phyloP scores from a whole-genome alignment of 305 asterid species.

The Euphrasia arctica region DNA sequence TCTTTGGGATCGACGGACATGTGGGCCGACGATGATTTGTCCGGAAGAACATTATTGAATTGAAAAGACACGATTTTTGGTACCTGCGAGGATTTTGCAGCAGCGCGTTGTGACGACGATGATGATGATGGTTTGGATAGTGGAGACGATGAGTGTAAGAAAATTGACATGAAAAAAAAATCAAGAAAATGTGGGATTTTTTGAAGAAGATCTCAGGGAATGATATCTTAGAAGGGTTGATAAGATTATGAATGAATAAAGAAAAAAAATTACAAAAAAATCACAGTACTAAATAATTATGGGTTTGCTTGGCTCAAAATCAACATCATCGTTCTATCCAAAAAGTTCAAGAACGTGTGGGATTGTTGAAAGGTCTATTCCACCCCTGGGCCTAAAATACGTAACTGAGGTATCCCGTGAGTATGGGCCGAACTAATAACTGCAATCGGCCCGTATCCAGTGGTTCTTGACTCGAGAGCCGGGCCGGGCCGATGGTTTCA shows the following conservation, averaged over 20 bases:
- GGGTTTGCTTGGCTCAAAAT: neutral
- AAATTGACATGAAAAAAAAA: slow-evolving; percentile 36
- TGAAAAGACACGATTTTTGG: slow-evolving; percentile 45
- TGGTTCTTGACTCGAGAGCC: too few relatives aligned
- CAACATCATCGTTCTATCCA: neutral
- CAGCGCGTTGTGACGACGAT: slow-evolving; percentile 33
- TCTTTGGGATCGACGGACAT: slow-evolving; percentile 39
- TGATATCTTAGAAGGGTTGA: neutral
- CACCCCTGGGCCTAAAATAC: neutral
- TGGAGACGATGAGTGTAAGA: slow-evolving; percentile 48
- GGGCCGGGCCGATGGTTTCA: neutral
- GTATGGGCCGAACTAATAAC: neutral
- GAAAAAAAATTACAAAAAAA: neutral
- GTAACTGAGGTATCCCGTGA: neutral
- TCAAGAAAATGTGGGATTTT: neutral
- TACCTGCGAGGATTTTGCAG: slow-evolving; percentile 36
- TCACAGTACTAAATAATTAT: neutral
- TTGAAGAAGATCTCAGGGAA: neutral
- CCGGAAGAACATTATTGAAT: slow-evolving; percentile 17
- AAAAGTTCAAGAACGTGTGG: neutral
- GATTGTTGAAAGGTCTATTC: neutral
- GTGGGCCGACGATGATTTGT: slow-evolving; percentile 40
- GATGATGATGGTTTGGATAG: slow-evolving; percentile 40
- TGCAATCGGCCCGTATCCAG: neutral
- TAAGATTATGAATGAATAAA: neutral